phyloP scores from a whole-genome alignment of 495 filamentous ascomycete genomes.

The Hypomontagnella monticulosa region DNA sequence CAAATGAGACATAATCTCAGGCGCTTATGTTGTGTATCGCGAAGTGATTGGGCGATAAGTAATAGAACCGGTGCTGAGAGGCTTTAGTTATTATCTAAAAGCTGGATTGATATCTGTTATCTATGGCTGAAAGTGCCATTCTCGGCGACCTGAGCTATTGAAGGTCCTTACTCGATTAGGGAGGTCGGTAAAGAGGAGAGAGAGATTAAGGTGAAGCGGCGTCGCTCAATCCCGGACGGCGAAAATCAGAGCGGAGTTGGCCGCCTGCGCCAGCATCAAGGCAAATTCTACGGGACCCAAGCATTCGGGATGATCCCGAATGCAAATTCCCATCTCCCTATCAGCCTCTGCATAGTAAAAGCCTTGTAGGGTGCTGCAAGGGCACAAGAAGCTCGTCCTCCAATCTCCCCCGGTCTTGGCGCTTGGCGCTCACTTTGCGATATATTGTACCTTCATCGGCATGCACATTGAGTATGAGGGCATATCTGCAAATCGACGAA shows the following conservation, averaged over 20 bases:
- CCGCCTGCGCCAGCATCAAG: conserved; percentile 12
- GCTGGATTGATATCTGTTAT: background rate
- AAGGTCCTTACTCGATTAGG: conserved; percentile 19
- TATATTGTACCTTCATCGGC: too few species aligned
- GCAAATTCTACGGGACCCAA: background rate
- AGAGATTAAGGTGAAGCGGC: background rate
- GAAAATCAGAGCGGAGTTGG: conserved; percentile 16
- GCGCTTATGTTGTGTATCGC: background rate
- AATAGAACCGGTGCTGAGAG: conserved; percentile 1
- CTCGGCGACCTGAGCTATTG: conserved; percentile 14
- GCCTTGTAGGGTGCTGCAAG: background rate
- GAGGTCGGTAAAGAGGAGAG: conserved; percentile 2
- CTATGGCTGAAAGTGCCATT: conserved; percentile 1
- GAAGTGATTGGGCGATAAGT: conserved; percentile 24
- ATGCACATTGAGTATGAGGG: too few species aligned
- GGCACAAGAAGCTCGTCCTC: conserved; percentile 16
- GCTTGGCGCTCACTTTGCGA: too few species aligned
- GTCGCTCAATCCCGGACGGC: conserved; percentile 31
- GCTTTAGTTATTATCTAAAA: conserved; percentile 14
- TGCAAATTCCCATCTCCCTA: background rate
- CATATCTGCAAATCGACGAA: background rate
- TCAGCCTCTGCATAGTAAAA: background rate
- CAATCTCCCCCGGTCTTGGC: conserved; percentile 11
- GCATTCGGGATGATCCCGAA: conserved; percentile 7
- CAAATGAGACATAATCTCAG: conserved; percentile 11